phyloP scores from a whole-genome alignment of 345 rosid genomes.

The Hibiscus tridactylites region DNA sequence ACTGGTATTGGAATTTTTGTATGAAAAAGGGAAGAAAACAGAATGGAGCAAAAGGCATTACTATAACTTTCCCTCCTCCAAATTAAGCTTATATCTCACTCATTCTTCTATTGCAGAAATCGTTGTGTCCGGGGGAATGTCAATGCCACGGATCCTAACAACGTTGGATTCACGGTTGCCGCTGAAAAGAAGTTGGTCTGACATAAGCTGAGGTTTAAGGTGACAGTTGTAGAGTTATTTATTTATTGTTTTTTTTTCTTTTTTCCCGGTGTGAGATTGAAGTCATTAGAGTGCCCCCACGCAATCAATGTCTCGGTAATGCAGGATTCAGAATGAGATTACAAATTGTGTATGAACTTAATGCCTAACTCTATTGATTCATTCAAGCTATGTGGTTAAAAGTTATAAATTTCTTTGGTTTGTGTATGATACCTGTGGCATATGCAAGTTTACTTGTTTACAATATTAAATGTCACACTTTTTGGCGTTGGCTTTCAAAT shows the following conservation, averaged over 20 bases:
- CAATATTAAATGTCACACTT: too few relatives aligned
- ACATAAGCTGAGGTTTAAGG: conserved; percentile 45
- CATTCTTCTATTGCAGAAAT: conserved; percentile 57
- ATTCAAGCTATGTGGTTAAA: not conserved
- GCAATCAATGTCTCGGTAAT: conserved; percentile 1
- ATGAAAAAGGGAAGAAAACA: not conserved
- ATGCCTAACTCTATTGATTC: not conserved
- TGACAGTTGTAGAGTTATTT: conserved; percentile 14
- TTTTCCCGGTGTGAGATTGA: not conserved
- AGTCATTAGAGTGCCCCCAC: conserved; percentile 4
- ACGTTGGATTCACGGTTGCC: conserved; percentile 45
- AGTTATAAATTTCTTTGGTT: not conserved
- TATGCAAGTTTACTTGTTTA: too few relatives aligned
- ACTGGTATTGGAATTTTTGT: not conserved
- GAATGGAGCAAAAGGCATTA: not conserved
- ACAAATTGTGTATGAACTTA: not conserved
- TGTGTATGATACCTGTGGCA: conserved; percentile 3
- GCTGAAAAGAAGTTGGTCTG: conserved; percentile 53
- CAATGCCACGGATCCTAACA: conserved; percentile 89
- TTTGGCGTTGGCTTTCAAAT: too few relatives aligned
- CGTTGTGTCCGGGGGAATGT: conserved; percentile 95
- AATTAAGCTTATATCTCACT: not conserved
- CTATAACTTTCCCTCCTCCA: not conserved
- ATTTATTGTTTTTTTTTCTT: not conserved
- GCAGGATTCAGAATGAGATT: conserved; percentile 1